Percentiles rank a stretch among this genome's conserved stretches.
Conservation (phyloP, 1,284 basidiomycete genomes). For the Chalciporus piperatoides region DNA sequence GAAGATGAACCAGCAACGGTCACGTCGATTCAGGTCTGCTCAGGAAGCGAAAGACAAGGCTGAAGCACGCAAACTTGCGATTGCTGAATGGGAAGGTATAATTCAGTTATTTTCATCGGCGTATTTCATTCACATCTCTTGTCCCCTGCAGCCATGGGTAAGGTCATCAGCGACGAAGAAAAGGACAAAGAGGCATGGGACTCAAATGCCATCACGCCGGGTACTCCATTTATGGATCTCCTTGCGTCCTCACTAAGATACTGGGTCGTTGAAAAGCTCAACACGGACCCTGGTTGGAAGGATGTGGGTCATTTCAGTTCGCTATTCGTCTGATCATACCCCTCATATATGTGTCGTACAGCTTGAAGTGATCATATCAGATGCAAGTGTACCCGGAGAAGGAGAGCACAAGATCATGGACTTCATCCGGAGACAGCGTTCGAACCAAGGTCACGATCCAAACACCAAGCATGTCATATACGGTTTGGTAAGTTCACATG, state of each 20-base stretch:
- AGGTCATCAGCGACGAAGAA: slow-evolving; percentile 81
- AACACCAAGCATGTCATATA: slow-evolving; percentile 98
- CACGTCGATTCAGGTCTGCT: slow-evolving; percentile 90
- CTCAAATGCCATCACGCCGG: slow-evolving; percentile 97
- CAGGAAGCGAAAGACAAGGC: slow-evolving; percentile 96
- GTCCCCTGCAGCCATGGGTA: slow-evolving; percentile 73
- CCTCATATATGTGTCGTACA: slow-evolving; percentile 30
- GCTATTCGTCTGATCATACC: background rate
- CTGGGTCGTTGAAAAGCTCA: slow-evolving; percentile 96
- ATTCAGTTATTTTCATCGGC: background rate
- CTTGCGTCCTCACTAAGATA: slow-evolving; percentile 88
- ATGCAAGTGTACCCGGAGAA: slow-evolving; percentile 96
- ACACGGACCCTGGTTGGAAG: slow-evolving; percentile 95
- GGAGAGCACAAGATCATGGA: slow-evolving; percentile 99
- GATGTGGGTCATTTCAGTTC: slow-evolving; percentile 48
- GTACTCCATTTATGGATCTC: slow-evolving; percentile 98
- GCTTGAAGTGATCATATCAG: slow-evolving; percentile 96
- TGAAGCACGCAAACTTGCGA: slow-evolving; percentile 75
- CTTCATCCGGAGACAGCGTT: slow-evolving; percentile 88
- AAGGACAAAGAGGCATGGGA: slow-evolving; percentile 92
- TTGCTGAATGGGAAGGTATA: slow-evolving; percentile 83
- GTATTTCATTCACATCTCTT: background rate
- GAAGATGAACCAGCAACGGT: slow-evolving; percentile 99
- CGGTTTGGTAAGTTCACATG: slow-evolving; percentile 68
- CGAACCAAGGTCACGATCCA: slow-evolving; percentile 85